These are phyloP conservation scores for Paramecium sonneborni DNA, from an alignment of 73 alveolate species.

Conservation along the genomic window DNA sequence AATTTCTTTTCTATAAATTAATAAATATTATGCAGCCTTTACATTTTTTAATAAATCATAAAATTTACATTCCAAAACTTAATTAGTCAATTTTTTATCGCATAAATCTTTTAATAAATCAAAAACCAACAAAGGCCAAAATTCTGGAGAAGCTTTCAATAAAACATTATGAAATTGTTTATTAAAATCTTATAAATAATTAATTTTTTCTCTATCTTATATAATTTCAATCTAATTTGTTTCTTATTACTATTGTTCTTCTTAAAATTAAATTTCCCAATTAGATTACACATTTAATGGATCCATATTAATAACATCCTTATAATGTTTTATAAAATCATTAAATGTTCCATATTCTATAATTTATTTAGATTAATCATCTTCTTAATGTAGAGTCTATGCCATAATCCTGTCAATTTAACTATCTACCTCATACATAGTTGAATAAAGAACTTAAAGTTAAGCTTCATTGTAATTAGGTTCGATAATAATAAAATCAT, in stretches of 20 bases:
- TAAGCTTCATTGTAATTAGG: neutral
- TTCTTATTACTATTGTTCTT: neutral
- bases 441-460: neutral
- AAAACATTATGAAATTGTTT: neutral
- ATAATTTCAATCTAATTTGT: neutral
- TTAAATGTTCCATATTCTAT: conserved; percentile 35
- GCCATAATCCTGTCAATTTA: conserved; percentile 23
- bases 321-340: neutral
- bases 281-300: neutral
- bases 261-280: neutral
- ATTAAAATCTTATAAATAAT: conserved; percentile 22
- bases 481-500: conserved; percentile 23
- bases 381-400: neutral
- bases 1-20: neutral
- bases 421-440: neutral
- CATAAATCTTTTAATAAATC: conserved; percentile 21
- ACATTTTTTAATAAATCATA: conserved; percentile 18
- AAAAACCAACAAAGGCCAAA: neutral
- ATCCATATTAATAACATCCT: neutral
- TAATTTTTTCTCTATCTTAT: neutral
- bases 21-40: conserved; percentile 9
- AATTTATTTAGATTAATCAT: neutral
- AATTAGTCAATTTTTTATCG: neutral
- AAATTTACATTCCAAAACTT: conserved; percentile 20
- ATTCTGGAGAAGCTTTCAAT: conserved; percentile 28